Evolutionary conservation across 192 early-diverging fungal genomes (phyloP).

Genomic region (Coemansia sp.): DNA sequence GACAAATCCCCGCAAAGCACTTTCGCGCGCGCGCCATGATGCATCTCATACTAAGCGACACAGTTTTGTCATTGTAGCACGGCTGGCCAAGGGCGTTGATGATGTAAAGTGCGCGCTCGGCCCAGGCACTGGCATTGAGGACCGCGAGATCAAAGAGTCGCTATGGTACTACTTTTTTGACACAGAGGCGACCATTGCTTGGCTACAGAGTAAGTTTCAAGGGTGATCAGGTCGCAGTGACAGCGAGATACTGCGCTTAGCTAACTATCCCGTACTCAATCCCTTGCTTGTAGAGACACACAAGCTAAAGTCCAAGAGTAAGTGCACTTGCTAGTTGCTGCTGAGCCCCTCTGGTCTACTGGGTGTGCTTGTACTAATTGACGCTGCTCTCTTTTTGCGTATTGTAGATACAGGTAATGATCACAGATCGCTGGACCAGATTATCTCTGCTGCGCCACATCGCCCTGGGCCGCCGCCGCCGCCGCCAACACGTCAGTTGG

Average conservation of each 20-base stretch:
- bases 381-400: background rate
- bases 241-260: background rate
- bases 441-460: slow-evolving; percentile 25
- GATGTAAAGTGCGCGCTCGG: slow-evolving; percentile 68
- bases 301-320: slow-evolving; percentile 47
- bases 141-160: slow-evolving; percentile 69
- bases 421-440: slow-evolving; percentile 17
- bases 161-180: slow-evolving; percentile 81
- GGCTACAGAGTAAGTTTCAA: slow-evolving; percentile 65
- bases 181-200: slow-evolving; percentile 64
- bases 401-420: slow-evolving; percentile 13
- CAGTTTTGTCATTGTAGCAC: slow-evolving; percentile 44
- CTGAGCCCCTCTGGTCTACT: background rate
- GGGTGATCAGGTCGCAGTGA: background rate
- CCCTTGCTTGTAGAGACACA: slow-evolving; percentile 26
- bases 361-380: background rate
- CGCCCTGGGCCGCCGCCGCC: slow-evolving; percentile 25
- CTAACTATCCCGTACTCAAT: background rate
- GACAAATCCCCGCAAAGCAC: too few species aligned
- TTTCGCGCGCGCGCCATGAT: too few species aligned
- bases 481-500: background rate
- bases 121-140: slow-evolving; percentile 54
- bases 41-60: too few species aligned
- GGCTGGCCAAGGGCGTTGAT: slow-evolving; percentile 59
- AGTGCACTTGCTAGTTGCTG: background rate